Conservation (phyloP, 371 early-diverging fungal genomes). For the Vairimorpha apis region DNA sequence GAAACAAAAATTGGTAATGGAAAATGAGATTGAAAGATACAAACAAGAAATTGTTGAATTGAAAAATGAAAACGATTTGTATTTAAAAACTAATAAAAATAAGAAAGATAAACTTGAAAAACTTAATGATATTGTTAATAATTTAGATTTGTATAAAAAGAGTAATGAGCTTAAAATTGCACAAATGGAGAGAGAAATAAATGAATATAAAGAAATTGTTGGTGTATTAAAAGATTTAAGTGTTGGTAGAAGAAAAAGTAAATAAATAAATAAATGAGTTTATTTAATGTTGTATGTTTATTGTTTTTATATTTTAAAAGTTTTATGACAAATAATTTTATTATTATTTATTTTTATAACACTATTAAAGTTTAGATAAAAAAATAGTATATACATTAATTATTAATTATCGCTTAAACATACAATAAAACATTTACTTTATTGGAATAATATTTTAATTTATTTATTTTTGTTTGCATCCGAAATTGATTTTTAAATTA, state of each 20-base stretch:
- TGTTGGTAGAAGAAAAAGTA: background rate
- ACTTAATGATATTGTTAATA: background rate
- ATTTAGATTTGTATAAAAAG: conserved; percentile 7
- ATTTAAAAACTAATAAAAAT: background rate
- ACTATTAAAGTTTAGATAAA: too few relatives aligned
- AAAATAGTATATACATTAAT: too few relatives aligned
- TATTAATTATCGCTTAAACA: too few relatives aligned
- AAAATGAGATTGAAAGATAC: background rate
- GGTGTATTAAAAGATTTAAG: conserved; percentile 13
- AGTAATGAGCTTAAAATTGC: background rate
- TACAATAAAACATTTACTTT: too few relatives aligned
- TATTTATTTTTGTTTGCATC: too few relatives aligned
- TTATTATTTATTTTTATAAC: too few relatives aligned
- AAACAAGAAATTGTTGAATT: conserved; percentile 10
- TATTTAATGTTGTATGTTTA: too few relatives aligned
- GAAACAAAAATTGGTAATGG: background rate
- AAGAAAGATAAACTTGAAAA: conserved; percentile 9
- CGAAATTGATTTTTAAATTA: too few relatives aligned
- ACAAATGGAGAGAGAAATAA: conserved; percentile 23
- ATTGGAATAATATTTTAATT: too few relatives aligned
- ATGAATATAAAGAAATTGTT: conserved; percentile 25
- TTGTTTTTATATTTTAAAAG: too few relatives aligned
- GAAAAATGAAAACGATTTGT: background rate
- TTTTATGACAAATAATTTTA: too few relatives aligned
- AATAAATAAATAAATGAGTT: background rate